Evolutionary conservation across 345 rosid species (phyloP), one percentile per base, ranked within the genome.

Genomic region (Euphorbia lathyris): DNA sequence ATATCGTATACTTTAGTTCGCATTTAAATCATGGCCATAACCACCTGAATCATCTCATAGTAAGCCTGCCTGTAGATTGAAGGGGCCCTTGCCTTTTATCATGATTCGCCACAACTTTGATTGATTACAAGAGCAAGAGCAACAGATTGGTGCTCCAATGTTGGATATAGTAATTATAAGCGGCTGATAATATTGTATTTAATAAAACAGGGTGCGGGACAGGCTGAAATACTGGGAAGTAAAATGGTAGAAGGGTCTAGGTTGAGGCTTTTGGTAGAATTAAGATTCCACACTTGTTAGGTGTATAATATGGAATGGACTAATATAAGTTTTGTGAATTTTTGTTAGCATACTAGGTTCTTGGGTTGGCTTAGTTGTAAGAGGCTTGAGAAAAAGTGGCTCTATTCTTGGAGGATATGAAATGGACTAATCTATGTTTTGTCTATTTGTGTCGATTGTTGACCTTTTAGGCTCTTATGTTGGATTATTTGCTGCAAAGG

Each of bases 91-190:
- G n/a, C n/a, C n/a, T n/a, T 50, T 42, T 50, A 20, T 36, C 13
- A 36, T 38, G n/a, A 55, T 22, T 52, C 12, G 42, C 23, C 34
- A 27, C 32, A 7, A 10, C 51, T 22, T 70, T 52, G 64, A 42
- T 68, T 62, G 36, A 53, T 60, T 40, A 67, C 23, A 51, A 34
- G 11, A 53, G 3, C 32, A 53, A 36, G 61, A 38, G 50, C 22
- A 55, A 22, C 40, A 22, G 23, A 2, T 29, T 34, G 51, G 7
- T 66, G 51, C 11, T 50, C 14, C 52, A 7, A 8, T 66, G 45
- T 23, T 1, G 16, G 25, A 25, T 5, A 6, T 20, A 25, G 25
- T 58, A 27, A 25, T 45, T 64, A 4, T 17, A 25, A 5, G 55
- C 51, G 40, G 36, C 14, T 20, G 2, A 20, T 20, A 42, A 26